These are phyloP conservation scores for Xerocomus brunneocitrinus DNA, from an alignment of 768 basidiomycete species.

Conservation along the genomic window DNA sequence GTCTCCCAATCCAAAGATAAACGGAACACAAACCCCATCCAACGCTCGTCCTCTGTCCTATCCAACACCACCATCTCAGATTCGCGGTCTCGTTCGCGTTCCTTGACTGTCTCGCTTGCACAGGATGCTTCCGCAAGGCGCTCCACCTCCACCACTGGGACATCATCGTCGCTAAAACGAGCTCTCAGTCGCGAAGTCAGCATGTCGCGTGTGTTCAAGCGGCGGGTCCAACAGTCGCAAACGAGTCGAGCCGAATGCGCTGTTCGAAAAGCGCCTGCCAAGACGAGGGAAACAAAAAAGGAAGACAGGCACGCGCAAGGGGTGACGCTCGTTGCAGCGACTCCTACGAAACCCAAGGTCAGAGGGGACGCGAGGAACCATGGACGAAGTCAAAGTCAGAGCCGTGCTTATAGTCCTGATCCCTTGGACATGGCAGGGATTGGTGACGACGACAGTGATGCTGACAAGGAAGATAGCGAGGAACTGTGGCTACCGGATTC, in stretches of 20 bases:
- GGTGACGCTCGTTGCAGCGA: constrained; percentile 49
- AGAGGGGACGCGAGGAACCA: constrained; percentile 6
- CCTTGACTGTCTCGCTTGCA: constrained; percentile 66
- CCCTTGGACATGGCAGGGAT: background rate
- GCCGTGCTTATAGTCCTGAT: constrained; percentile 2
- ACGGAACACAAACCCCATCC: constrained; percentile 7
- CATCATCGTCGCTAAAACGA: constrained; percentile 43
- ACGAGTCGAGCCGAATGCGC: constrained; percentile 11
- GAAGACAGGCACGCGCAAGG: constrained; percentile 8
- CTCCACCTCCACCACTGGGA: constrained; percentile 29
- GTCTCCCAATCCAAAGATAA: constrained; percentile 10
- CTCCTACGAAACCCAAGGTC: constrained; percentile 41
- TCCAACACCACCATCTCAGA: constrained; percentile 19
- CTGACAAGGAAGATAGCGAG: constrained; percentile 29
- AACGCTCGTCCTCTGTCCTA: constrained; percentile 23
- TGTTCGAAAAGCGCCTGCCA: constrained; percentile 13
- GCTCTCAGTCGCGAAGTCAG: constrained; percentile 67
- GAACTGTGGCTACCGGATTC: constrained; percentile 38
- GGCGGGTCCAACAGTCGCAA: constrained; percentile 23
- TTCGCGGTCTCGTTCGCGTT: constrained; percentile 48
- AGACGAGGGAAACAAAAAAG: constrained; percentile 8
- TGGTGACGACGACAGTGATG: constrained; percentile 6
- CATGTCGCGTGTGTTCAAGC: constrained; percentile 71
- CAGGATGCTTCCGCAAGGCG: constrained; percentile 49
- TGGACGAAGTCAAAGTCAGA: constrained; percentile 10